Evolutionary conservation across 441 rosid species (phyloP), one percentile per base, ranked within the genome.

Genomic region (Pelargonium myrrhifolium): DNA sequence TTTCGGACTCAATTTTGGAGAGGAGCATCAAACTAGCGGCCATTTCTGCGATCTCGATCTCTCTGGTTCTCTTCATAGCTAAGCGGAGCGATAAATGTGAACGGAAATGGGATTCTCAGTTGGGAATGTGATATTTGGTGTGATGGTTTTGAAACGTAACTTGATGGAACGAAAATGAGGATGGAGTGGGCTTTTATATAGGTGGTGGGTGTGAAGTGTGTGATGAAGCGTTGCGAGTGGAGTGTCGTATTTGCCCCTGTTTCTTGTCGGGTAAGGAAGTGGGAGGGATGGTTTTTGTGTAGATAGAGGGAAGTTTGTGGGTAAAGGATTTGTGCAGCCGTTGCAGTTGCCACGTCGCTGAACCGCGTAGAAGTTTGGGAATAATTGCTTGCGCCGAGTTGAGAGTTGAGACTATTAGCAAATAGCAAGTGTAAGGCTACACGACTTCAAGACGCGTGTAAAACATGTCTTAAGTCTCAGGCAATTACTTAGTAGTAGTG

Each of bases 1-100:
- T 17, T 37, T 39, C 76, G 71, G 62, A 43, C 65, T 80, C 71
- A n/a, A 2, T 31, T 31, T 31, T 31, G 35, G 96, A 87, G 5
- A 93, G 77, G 4, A 89, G 78, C 86, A 90, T 82, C 86, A 93
- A 79, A 66, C 90, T 86, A 7, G 68, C 80, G 4, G 90, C 96
- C 78, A 77, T 81, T 71, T 47, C 55, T 14, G 55, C 55, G 6
- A 47, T 47, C 55, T 84, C 87, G 68, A 80, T 47, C 78, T 3
- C 60, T 76, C 74, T 47, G 55, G 15, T 47, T 47, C 86, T 87
- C 77, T 89, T 87, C 93, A 88, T 83, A 31, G 35, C 5, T 31
- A 31, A 4, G 0, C 6, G 6, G 35, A 3, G 35, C 35, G 4
- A 31, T 31, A 31, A 31, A 31, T 31, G 35, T 31, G 35, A 31